These are phyloP conservation scores for Mikania micrantha DNA, from an alignment of 129 eudicot genomes.

Conservation along the genomic window DNA sequence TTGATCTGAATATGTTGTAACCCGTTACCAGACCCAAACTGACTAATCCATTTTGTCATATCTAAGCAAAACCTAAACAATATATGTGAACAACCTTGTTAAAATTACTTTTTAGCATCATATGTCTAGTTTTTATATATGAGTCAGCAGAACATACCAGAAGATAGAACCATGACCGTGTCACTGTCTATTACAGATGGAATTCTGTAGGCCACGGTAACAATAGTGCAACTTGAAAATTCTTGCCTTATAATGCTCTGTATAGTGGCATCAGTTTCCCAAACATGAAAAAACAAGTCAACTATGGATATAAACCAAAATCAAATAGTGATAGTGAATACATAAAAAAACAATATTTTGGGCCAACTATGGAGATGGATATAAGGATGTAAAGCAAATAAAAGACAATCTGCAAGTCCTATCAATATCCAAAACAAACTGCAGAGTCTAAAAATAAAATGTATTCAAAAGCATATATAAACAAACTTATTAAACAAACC, in stretches of 20 bases:
- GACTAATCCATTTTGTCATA: not conserved
- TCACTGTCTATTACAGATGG: constrained; percentile 80
- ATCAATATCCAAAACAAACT: too few species aligned
- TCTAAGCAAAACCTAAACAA: constrained; percentile 4
- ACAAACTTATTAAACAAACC: too few species aligned
- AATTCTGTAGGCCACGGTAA: constrained; percentile 73
- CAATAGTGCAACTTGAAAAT: constrained; percentile 49
- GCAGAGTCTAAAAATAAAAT: too few species aligned
- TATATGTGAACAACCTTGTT: not conserved
- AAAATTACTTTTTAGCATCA: not conserved
- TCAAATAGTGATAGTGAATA: too few species aligned
- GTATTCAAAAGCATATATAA: too few species aligned
- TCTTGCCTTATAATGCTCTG: constrained; percentile 63
- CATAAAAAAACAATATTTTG: too few species aligned
- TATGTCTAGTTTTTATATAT: not conserved
- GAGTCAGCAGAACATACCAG: constrained; percentile 37
- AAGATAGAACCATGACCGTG: constrained; percentile 72
- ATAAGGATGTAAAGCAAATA: too few species aligned
- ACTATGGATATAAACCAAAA: too few species aligned
- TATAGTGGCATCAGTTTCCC: constrained; percentile 53
- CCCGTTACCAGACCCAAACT: not conserved
- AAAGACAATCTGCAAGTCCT: too few species aligned
- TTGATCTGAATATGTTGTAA: not conserved
- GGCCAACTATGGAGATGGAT: too few species aligned
- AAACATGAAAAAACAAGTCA: too few species aligned